Base-by-base conservation (phyloP, 2,329 filamentous ascomycete genomes). In the Claviceps monticola region DNA sequence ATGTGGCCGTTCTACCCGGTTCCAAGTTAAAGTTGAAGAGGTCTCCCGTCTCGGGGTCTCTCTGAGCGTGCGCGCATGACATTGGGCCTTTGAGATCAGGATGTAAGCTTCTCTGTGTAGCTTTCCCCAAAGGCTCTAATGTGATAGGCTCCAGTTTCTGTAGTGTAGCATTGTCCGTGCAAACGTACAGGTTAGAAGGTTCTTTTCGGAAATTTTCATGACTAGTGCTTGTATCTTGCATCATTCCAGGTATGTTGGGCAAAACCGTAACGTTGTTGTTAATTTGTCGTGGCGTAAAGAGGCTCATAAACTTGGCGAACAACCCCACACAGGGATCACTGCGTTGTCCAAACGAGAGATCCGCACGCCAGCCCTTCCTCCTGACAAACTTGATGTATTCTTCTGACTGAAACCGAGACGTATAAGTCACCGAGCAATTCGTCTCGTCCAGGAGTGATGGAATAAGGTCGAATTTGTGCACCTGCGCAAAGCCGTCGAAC, bases 1-100 rank as follows among this genome's bases (percentile, higher is more conserved):
- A 93, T 0, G 73, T 79, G 1, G 78, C 64, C 0, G 61, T 62
- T 0, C 63, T 66, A 0, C 80, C 82, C 17, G 86, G 63, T 0
- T 80, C 74, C n/a, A 90, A 75, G 60, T 94, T 94, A 68, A 79
- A 91, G 66, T 93, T 94, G 73, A 79, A 91, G 6, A 86, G 62
- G 56, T 93, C 86, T 6, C 88, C 87, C 0, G 82, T 89, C 0
- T 68, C 65, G 0, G 83, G 84, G 62, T 93, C 86, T 0, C 78
- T 75, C 51, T 83, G 80, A 0, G 83, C 79, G 62, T 94, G 88
- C 0, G 88, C 79, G 41, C 78, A 83, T 2, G 83, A 83, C 14
- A 86, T 62, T 0, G 75, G 77, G 0, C 88, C 88, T 13, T 71
- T 78, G 13, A 94, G 73, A 0, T 78, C 73, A 0, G 84, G 82